Base-by-base conservation (phyloP, 1,284 basidiomycete genomes). In the Lignosus rhinocerotis region DNA sequence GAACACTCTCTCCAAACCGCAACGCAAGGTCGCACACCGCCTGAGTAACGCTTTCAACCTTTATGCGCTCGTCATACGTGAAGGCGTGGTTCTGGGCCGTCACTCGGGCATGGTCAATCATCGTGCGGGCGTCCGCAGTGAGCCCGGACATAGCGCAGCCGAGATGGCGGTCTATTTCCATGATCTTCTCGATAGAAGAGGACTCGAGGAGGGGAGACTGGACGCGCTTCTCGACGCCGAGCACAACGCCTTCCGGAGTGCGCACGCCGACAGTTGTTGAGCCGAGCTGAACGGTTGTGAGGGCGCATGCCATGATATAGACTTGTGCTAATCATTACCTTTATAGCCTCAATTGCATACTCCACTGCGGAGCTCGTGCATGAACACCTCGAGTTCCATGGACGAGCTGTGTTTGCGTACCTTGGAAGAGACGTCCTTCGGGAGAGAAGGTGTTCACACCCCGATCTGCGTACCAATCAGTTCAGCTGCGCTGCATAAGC, bases 401-500 rank as follows among this genome's bases (percentile, higher is more conserved):
- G n/a, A 4, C 6, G 12, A 19, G n/a, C 7, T 43, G 19, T 45
- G 9, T 25, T 19, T 50, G 64, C 75, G 25, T 64, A 90, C 93
- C 92, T 85, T 95, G 93, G 78, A 94, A 95, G 60, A 95, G 76
- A 73, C 93, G 92, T 51, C 93, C 96, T 77, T 99, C 96, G 6
- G 97, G 97, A 32, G 96, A 98, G 82, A 98, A 98, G 67, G 96
- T 98, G 81, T 97, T 98, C 62, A 98, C 96, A 80, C 96, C 96
- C 69, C 96, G 90, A 79, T 98, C 95, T 94, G 16, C n/a, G 25
- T 25, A 52, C 19, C 25, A 51, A 39, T 43, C 51, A 38, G 39
- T 58, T 59, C 38, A 30, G 17, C 16, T 30, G 8, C 12, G 19
- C 41, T 44, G 10, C 6, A 30, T 32, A 31, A 1, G 17, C 11